A percentile compares a stretch with the other conserved stretches of the same genome.
phyloP scores from a whole-genome alignment of 1,139 yeast species.

The Saccharomyces hybrid region DNA sequence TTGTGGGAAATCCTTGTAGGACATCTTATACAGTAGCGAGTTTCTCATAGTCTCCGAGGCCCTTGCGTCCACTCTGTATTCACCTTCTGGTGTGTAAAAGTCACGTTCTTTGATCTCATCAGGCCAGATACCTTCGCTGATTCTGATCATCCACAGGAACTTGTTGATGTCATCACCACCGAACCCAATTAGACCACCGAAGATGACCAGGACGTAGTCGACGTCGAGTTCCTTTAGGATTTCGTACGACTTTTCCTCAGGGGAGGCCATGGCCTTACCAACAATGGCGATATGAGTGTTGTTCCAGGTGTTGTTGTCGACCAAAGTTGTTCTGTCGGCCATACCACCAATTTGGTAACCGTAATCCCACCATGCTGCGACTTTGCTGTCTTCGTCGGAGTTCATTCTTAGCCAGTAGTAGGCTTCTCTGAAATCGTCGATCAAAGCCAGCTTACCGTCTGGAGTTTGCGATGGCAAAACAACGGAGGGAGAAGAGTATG shows the following conservation, averaged over 20 bases:
- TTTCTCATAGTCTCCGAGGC: constrained; percentile 83
- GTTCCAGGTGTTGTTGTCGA: constrained; percentile 98
- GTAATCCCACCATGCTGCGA: constrained; percentile 99
- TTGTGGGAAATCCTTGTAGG: constrained; percentile 79
- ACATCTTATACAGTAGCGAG: constrained; percentile 91
- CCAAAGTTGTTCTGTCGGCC: constrained; percentile 98
- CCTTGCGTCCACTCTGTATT: constrained; percentile 72
- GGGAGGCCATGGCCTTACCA: constrained; percentile 93
- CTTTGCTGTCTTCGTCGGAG: constrained; percentile 89
- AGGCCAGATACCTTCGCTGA: constrained; percentile 99
- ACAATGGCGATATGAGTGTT: constrained; percentile 99
- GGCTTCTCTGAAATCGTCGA: constrained; percentile 98
- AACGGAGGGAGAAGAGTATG: constrained; percentile 96
- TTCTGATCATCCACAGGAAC: constrained; percentile 97
- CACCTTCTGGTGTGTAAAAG: constrained; percentile 78
- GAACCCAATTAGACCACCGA: constrained; percentile 90
- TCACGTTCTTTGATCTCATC: constrained; percentile 84
- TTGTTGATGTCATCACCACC: constrained; percentile 97
- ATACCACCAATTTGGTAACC: constrained; percentile 99
- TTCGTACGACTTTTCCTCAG: constrained; percentile 82
- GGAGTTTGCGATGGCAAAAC: constrained; percentile 75
- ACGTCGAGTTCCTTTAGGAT: constrained; percentile 88
- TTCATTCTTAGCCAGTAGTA: constrained; percentile 98
- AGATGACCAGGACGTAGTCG: constrained; percentile 84
- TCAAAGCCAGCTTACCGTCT: constrained; percentile 77